These are phyloP conservation scores for Penicillium bovifimosum DNA, from an alignment of 495 filamentous ascomycete genomes.

Conservation along the genomic window DNA sequence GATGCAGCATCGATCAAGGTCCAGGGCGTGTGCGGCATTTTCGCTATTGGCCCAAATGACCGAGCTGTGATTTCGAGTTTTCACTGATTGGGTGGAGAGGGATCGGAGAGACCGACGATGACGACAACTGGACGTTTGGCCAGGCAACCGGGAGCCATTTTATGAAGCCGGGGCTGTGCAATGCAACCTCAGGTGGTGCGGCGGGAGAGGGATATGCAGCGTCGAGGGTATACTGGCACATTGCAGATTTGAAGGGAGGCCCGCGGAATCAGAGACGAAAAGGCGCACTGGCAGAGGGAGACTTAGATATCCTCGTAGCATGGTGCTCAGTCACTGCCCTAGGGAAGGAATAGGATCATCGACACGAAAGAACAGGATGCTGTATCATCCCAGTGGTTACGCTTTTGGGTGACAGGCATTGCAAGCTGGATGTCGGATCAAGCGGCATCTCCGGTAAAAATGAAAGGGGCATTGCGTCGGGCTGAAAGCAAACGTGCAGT, in stretches of 20 bases:
- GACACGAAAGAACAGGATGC: conserved; percentile 4
- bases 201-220: neutral
- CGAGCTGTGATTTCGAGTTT: neutral
- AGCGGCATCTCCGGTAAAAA: conserved; percentile 14
- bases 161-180: neutral
- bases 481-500: conserved; percentile 1
- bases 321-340: neutral
- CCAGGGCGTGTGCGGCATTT: neutral
- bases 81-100: neutral
- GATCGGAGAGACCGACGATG: conserved; percentile 4
- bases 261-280: neutral
- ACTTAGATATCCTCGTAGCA: neutral
- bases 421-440: neutral
- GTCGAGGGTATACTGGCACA: neutral
- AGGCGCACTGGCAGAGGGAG: neutral
- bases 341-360: neutral
- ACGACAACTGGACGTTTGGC: neutral
- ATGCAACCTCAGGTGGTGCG: conserved; percentile 3
- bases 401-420: neutral
- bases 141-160: neutral
- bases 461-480: conserved; percentile 12
- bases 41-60: conserved; percentile 7
- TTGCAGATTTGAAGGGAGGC: neutral
- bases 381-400: neutral
- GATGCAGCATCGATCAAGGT: neutral